Evolutionary conservation across 1,284 basidiomycete species (phyloP).

Genomic region (Apiotrichum laibachii): DNA sequence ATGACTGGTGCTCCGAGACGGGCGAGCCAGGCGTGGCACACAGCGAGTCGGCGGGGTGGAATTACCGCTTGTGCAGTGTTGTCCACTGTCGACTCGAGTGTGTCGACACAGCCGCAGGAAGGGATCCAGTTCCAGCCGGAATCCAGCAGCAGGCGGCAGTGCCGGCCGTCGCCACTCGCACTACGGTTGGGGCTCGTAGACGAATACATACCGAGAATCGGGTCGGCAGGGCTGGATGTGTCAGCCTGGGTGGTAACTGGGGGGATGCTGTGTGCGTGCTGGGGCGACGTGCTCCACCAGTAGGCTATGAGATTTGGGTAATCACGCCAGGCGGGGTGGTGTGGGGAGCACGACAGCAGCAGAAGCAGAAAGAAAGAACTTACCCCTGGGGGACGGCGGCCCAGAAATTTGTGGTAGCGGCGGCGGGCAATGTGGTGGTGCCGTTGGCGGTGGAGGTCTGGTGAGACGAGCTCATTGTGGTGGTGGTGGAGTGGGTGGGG

Average conservation of each 20-base stretch:
- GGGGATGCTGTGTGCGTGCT: background rate
- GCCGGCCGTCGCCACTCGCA: background rate
- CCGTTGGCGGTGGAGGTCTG: background rate
- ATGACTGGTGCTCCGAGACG: no score
- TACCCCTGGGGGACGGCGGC: conserved; percentile 10
- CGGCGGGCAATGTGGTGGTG: background rate
- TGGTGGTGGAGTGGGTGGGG: background rate
- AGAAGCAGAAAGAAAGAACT: background rate
- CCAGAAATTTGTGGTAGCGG: conserved; percentile 4
- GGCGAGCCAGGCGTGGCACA: no score
- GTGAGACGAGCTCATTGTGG: background rate
- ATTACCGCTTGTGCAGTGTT: no score
- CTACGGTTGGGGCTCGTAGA: background rate
- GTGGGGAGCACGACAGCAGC: background rate
- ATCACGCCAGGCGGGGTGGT: no score
- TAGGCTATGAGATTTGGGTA: background rate
- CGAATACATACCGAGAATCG: conserved; percentile 26
- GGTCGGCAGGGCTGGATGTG: conserved; percentile 22
- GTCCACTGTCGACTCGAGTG: no score
- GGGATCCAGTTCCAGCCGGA: background rate
- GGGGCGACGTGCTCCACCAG: background rate
- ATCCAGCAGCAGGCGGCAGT: background rate
- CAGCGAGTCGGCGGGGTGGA: no score
- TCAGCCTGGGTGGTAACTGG: background rate
- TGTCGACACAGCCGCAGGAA: no score